These are phyloP conservation scores for Aspergillus leporis DNA, from an alignment of 495 filamentous ascomycete genomes.

Conservation along the genomic window DNA sequence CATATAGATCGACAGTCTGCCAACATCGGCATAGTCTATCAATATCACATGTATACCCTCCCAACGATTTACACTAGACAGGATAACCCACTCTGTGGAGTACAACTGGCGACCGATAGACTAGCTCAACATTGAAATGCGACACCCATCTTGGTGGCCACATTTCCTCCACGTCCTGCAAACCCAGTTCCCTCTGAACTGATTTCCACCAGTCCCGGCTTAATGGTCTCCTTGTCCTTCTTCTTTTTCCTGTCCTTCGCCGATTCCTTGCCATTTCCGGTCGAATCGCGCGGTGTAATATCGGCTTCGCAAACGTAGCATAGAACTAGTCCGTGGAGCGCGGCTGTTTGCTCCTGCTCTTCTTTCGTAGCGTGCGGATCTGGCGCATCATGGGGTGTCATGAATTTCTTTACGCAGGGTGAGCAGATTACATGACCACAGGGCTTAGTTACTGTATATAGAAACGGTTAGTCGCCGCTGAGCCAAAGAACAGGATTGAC, in stretches of 20 bases:
- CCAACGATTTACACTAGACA: neutral
- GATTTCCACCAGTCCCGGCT: slow-evolving; percentile 79
- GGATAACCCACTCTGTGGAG: neutral
- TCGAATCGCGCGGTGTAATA: slow-evolving; percentile 45
- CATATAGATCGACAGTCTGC: neutral
- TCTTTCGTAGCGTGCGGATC: slow-evolving; percentile 68
- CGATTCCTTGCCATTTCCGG: neutral
- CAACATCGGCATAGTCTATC: neutral
- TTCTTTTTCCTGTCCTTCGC: slow-evolving; percentile 36
- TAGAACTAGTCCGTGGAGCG: slow-evolving; percentile 45
- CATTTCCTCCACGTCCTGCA: slow-evolving; percentile 79
- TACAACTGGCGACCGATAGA: neutral
- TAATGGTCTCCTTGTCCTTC: slow-evolving; percentile 48
- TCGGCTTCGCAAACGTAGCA: slow-evolving; percentile 92
- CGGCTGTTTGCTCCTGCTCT: slow-evolving; percentile 43
- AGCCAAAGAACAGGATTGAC: neutral
- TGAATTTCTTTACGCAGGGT: slow-evolving; percentile 85
- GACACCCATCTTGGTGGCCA: slow-evolving; percentile 75
- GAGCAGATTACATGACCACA: slow-evolving; percentile 94
- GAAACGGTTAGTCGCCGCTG: neutral
- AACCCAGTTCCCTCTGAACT: slow-evolving; percentile 91
- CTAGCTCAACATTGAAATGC: slow-evolving; percentile 76
- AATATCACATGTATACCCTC: neutral
- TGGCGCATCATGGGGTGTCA: slow-evolving; percentile 59
- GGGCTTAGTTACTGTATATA: slow-evolving; percentile 68